Evolutionary conservation across 176 grass and related monocot species (phyloP).

Genomic region (Musa acuminata): DNA sequence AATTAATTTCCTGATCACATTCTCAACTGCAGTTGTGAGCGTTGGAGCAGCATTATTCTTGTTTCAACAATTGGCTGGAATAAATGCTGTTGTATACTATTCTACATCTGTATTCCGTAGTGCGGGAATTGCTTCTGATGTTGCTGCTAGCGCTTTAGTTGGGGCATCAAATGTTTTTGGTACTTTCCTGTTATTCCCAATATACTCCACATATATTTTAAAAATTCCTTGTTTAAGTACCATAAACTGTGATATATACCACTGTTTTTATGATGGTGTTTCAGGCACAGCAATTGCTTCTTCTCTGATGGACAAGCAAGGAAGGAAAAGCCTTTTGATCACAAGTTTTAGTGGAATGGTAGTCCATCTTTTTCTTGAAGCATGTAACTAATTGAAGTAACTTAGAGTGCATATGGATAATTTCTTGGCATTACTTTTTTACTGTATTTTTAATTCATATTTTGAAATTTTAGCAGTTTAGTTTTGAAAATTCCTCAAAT

Average conservation of each 20-base stretch:
- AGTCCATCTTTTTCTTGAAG: slow-evolving; percentile 11
- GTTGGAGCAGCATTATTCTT: slow-evolving; percentile 88
- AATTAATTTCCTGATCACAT: slow-evolving; percentile 6
- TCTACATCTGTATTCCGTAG: slow-evolving; percentile 93
- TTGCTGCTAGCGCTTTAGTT: slow-evolving; percentile 98
- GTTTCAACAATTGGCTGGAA: slow-evolving; percentile 95
- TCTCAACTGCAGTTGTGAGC: slow-evolving; percentile 64
- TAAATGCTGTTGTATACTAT: slow-evolving; percentile 99
- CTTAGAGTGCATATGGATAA: neutral
- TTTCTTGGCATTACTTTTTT: neutral
- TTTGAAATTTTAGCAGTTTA: no score
- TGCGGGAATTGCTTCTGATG: slow-evolving; percentile 93
- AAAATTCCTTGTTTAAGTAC: no score
- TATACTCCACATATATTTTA: no score
- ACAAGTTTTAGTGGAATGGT: slow-evolving; percentile 99
- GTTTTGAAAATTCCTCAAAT: no score
- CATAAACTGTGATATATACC: neutral
- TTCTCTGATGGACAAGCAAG: slow-evolving; percentile 95
- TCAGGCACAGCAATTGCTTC: slow-evolving; percentile 86
- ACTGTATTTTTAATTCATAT: neutral
- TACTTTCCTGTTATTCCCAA: slow-evolving; percentile 25
- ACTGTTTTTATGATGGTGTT: slow-evolving; percentile 4
- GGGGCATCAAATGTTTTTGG: slow-evolving; percentile 97
- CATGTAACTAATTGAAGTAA: neutral
- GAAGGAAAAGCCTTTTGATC: slow-evolving; percentile 90